Evolutionary conservation across 2,329 filamentous ascomycete genomes (phyloP), one percentile per base, ranked within the genome.

Genomic region (Hypocreales sp.): DNA sequence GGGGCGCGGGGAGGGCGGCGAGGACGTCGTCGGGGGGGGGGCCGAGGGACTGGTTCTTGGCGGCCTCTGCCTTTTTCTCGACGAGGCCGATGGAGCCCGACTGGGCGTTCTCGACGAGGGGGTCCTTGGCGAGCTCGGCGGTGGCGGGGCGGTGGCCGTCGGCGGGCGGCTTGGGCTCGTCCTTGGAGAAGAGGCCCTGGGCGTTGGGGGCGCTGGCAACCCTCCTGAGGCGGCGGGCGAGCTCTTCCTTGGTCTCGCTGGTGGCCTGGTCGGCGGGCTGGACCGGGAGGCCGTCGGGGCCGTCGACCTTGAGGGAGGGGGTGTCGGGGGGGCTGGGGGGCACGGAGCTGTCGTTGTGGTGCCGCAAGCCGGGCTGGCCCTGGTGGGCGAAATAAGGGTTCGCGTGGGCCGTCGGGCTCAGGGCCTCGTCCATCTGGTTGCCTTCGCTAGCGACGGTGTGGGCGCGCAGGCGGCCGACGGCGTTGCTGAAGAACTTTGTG

Each of bases 311-410:
- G 39, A 87, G 61, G 35, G 72, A 72, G 13, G 87, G 86, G 2
- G 84, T 92, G 50, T 93, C 84, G 24, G 87, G 83, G 17, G 90
- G 87, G 35, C 86, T 92, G 9, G 84, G 83, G 10, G 90, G 86
- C 20, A 92, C 80, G 37, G 84, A 94, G 45, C 78, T 81, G 40
- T 90, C 83, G 52, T 95, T 92, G 59, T 92, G 84, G 58, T 98
- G 90, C 47, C 87, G 78, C 42, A 95, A 63, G 37, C 82, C 81
- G 4, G 90, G 90, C 42, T 84, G 84, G 31, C 90, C 90, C 56
- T 98, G 90, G 50, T 95, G 90, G 39, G 76, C 80, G 53, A 95
- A 98, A 57, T 98, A 98, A 12, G 90, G 90, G 51, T 98, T 98
- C 37, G 84, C 87, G 47, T 87, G 75, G 27, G 86, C 87, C 5